These are phyloP conservation scores for Aspergillus pseudotamarii DNA, from an alignment of 2,329 filamentous ascomycete species.

Conservation along the genomic window DNA sequence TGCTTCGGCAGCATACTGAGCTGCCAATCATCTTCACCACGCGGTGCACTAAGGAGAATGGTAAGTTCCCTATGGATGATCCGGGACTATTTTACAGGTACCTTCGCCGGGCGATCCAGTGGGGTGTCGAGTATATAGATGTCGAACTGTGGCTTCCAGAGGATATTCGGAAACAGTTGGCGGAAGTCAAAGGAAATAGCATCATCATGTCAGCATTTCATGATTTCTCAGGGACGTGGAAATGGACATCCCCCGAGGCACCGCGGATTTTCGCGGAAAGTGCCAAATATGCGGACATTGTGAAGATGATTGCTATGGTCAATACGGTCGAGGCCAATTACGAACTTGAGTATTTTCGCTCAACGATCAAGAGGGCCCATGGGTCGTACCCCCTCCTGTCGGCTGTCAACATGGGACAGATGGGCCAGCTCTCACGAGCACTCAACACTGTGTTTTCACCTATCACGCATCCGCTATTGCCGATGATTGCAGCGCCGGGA, in stretches of 20 bases:
- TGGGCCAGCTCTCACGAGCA: slow-evolving; percentile 81
- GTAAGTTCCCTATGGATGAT: slow-evolving; percentile 81
- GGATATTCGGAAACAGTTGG: slow-evolving; percentile 68
- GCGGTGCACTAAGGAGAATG: slow-evolving; percentile 78
- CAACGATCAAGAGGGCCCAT: slow-evolving; percentile 70
- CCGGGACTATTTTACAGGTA: slow-evolving; percentile 75
- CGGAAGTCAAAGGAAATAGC: slow-evolving; percentile 72
- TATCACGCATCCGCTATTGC: slow-evolving; percentile 81
- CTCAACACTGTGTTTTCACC: slow-evolving; percentile 86
- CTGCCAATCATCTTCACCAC: slow-evolving; percentile 90
- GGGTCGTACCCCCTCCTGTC: slow-evolving; percentile 72
- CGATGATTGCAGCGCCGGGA: slow-evolving; percentile 81
- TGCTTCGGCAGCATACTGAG: slow-evolving; percentile 79
- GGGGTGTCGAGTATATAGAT: slow-evolving; percentile 88
- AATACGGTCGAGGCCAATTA: slow-evolving; percentile 84
- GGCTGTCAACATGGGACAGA: slow-evolving; percentile 83
- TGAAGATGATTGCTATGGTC: slow-evolving; percentile 89
- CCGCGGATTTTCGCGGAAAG: slow-evolving; percentile 72
- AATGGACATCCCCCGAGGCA: slow-evolving; percentile 76
- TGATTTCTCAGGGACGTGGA: slow-evolving; percentile 82
- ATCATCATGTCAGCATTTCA: slow-evolving; percentile 92
- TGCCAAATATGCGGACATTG: slow-evolving; percentile 75
- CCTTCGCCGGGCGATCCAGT: slow-evolving; percentile 80
- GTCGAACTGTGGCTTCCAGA: slow-evolving; percentile 87
- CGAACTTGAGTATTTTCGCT: slow-evolving; percentile 86